These are phyloP conservation scores for Tylopilus subfusipes DNA, from an alignment of 768 basidiomycete genomes.

Conservation along the genomic window DNA sequence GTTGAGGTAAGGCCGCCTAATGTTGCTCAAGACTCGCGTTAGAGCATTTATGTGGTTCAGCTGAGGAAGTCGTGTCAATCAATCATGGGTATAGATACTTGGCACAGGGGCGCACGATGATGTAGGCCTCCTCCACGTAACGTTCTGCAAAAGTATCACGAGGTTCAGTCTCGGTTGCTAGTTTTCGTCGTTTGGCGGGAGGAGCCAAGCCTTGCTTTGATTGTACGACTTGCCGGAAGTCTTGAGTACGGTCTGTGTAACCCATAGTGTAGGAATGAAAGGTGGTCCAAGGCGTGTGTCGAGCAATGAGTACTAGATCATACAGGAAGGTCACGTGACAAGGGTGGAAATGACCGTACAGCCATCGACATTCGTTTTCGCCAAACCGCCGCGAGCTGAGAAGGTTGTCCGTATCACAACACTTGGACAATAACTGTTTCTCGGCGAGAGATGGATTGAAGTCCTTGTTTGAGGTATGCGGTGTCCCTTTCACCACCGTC, in stretches of 20 bases:
- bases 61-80: conserved; percentile 35
- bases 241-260: conserved; percentile 54
- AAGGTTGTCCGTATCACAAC: conserved; percentile 17
- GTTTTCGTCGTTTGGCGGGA: conserved; percentile 51
- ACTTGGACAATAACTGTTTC: conserved; percentile 17
- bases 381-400: conserved; percentile 23
- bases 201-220: conserved; percentile 43
- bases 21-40: conserved; percentile 64
- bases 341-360: conserved; percentile 4
- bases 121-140: conserved; percentile 74
- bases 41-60: conserved; percentile 70
- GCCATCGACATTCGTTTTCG: not conserved
- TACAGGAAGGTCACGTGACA: conserved; percentile 21
- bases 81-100: not conserved
- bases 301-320: not conserved
- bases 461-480: conserved; percentile 76
- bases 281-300: not conserved
- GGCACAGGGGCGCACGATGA: conserved; percentile 44
- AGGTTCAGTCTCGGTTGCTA: conserved; percentile 35
- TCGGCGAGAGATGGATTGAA: conserved; percentile 33
- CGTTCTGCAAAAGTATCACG: conserved; percentile 53
- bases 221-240: conserved; percentile 52
- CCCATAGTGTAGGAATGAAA: conserved; percentile 41
- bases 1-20: conserved; percentile 87
- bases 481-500: conserved; percentile 47